Base-by-base conservation (phyloP, 805 yeast species). In the Yarrowia sp. region DNA sequence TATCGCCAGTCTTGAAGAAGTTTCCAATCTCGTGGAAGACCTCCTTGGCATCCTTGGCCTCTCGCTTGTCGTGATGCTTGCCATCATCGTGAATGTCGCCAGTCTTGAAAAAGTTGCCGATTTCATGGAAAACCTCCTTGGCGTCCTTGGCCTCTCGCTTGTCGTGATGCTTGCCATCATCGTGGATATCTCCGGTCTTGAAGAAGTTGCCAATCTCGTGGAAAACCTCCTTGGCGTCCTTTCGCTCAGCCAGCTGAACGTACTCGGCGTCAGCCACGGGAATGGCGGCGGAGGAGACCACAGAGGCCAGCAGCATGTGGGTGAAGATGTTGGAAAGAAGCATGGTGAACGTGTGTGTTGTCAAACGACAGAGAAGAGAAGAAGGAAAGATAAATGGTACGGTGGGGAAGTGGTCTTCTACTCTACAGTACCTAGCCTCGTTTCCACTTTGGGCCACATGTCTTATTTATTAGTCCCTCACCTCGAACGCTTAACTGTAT, bases 161-260 rank as follows among this genome's bases (percentile, higher is more conserved):
- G 15, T 50, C 40, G 42, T 50, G 38, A 39, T 34, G 43, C 43
- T 52, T 52, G n/a, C 58, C 58, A 9, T 46, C 50, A 17, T 46
- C 50, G 17, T 46, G 50, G 17, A 46, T 46, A 24, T 46, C 50
- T 9, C 50, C 50, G 17, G 50, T 46, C 50, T 46, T 46, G 50
- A 46, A 46, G 17, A 46, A 46, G 50, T 46, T 46, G 33, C 50
- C 50, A 14, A 46, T 46, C 34, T 46, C 50, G 33, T 14, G n/a
- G 34, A 20, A 46, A 12, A 46, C 50, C 17, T 46, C 34, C 50
- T 47, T 50, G 40, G 44, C 60, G 60, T 55, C 46, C 46, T 55
- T 55, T 55, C 61, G 61, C 61, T 55, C 61, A 55, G 46, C 47
- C 61, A 55, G 61, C 61, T 55, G 58, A 52, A 38, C 46, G 43